Conservation (phyloP, 2,329 filamentous ascomycete genomes). For the Esteya vermicola region DNA sequence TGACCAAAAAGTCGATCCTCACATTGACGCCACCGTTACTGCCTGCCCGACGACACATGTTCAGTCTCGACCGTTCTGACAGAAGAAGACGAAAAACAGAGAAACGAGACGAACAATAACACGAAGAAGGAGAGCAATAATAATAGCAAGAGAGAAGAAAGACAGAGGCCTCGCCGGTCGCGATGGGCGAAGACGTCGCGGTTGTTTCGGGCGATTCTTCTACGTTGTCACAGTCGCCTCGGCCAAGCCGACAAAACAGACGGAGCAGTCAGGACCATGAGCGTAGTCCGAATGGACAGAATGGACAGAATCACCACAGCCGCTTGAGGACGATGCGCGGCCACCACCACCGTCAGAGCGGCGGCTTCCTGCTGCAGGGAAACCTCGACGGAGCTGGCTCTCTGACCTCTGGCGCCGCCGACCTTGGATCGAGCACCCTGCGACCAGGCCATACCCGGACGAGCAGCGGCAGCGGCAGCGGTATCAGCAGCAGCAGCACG, state of each 20-base stretch:
- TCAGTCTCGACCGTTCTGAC: too few species aligned
- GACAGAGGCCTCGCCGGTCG: not conserved
- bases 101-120: not conserved
- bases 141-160: not conserved
- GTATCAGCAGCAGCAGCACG: not conserved
- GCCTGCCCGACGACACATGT: too few species aligned
- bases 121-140: not conserved
- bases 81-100: not conserved
- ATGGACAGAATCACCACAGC: too few species aligned
- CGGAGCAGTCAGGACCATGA: too few species aligned
- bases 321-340: too few species aligned
- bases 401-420: too few species aligned
- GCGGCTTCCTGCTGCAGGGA: conserved; percentile 2
- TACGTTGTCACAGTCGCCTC: too few species aligned
- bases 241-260: too few species aligned
- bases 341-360: conserved; percentile 2
- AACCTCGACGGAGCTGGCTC: not conserved
- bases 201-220: too few species aligned
- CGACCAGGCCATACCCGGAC: not conserved
- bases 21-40: not conserved
- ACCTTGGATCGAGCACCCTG: too few species aligned
- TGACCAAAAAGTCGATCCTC: too few species aligned
- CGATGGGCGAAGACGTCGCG: not conserved
- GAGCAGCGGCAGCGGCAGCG: not conserved
- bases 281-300: too few species aligned